Conservation (phyloP, 345 rosid species). For the Eucalyptus cloeziana region DNA sequence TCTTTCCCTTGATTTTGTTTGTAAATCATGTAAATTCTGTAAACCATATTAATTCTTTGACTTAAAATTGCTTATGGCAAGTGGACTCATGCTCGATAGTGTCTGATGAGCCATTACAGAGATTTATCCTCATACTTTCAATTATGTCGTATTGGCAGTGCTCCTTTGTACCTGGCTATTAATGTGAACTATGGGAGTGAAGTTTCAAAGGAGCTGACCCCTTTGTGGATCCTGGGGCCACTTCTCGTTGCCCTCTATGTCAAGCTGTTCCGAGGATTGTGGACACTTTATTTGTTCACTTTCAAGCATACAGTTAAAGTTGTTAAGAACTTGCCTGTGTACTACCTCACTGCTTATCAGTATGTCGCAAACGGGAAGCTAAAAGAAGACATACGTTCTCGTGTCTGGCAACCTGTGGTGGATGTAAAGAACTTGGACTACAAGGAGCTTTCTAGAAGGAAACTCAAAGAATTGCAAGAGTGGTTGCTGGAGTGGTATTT, state of each 20-base stretch:
- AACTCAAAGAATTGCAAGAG: conserved; percentile 37
- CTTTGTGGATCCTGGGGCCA: conserved; percentile 85
- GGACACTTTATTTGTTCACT: conserved; percentile 59
- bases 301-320: conserved; percentile 49
- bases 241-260: conserved; percentile 48
- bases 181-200: conserved; percentile 50
- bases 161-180: conserved; percentile 55
- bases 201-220: conserved; percentile 75
- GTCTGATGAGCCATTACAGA: not conserved
- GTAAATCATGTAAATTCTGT: not conserved
- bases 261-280: conserved; percentile 58
- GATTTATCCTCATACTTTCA: not conserved
- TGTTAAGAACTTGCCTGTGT: conserved; percentile 45
- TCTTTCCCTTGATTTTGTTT: not conserved
- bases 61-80: not conserved
- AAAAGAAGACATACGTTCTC: conserved; percentile 31
- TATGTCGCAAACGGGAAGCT: conserved; percentile 57
- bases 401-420: conserved; percentile 39
- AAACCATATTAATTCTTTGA: not conserved
- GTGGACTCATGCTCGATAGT: not conserved
- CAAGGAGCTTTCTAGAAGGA: conserved; percentile 41
- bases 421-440: conserved; percentile 53
- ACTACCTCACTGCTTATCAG: conserved; percentile 29
- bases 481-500: conserved; percentile 63
- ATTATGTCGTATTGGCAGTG: conserved; percentile 25